A percentile compares a stretch with the other conserved stretches of the same genome.
phyloP scores from a whole-genome alignment of 2,329 filamentous ascomycete genomes.

The Penicillium sp. region DNA sequence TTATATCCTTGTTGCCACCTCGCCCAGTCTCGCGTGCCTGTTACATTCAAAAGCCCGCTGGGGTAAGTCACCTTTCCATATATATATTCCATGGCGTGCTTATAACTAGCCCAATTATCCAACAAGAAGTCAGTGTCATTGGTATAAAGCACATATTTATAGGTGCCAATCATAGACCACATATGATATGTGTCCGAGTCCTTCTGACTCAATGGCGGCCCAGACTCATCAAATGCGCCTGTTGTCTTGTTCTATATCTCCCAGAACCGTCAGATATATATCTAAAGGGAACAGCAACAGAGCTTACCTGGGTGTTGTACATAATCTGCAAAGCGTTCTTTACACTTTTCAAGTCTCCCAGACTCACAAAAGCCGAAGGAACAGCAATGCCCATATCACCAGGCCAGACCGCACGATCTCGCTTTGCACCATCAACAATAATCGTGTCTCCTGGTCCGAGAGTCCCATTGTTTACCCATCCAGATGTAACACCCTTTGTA shows the following conservation, averaged over 20 bases:
- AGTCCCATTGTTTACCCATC: constrained; percentile 44
- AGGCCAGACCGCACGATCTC: constrained; percentile 48
- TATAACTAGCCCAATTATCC: constrained; percentile 51
- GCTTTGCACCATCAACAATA: constrained; percentile 47
- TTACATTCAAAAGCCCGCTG: constrained; percentile 52
- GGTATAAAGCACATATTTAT: constrained; percentile 59
- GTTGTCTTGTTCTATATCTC: constrained; percentile 26
- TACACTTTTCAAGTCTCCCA: constrained; percentile 49
- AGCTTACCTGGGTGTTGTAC: constrained; percentile 45
- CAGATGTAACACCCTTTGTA: constrained; percentile 30
- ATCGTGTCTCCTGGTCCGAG: constrained; percentile 44
- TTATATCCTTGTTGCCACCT: constrained; percentile 52
- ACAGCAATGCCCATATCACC: constrained; percentile 55
- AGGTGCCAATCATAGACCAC: constrained; percentile 58
- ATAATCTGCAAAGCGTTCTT: constrained; percentile 50
- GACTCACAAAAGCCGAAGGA: constrained; percentile 45
- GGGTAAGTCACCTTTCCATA: constrained; percentile 46
- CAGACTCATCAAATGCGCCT: constrained; percentile 38
- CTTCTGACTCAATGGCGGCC: constrained; percentile 37
- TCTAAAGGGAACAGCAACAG: not conserved
- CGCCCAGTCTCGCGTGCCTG: constrained; percentile 54
- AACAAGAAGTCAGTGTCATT: constrained; percentile 52
- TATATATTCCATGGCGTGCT: constrained; percentile 49
- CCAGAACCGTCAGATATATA: not conserved
- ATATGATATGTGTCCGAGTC: constrained; percentile 44